Base-by-base conservation (phyloP, 345 rosid species). In the Crucihimalaya himalaica region DNA sequence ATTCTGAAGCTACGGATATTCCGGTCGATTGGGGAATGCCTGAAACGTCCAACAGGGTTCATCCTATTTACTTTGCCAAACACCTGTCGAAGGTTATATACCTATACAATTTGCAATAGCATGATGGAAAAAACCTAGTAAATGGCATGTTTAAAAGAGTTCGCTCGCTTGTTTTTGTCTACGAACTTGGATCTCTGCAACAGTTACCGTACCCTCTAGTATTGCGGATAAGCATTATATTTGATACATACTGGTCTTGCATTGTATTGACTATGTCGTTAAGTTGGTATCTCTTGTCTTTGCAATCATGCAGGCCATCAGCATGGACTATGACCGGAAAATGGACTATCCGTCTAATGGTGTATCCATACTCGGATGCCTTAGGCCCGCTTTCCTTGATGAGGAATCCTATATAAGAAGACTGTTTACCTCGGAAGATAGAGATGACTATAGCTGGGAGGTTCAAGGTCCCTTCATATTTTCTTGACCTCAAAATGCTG, bases 1-100 rank as follows among this genome's bases (percentile, higher is more conserved):
- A 88, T 56, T 82, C 86, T 67, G 93, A 94, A 79, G 74, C 62
- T 43, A 74, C 84, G 69, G 90, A 84, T 64, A 75, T 72, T 78
- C 81, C 92, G 10, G 85, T 83, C n/a, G 90, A 91, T 77, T 94
- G 97, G 98, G 96, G 98, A 68, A 87, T 86, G 91, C 92, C 98
- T 50, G 89, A 86, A 66, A 79, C 87, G 52, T 81, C 85, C 64
- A 83, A 76, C 39, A 79, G 81, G 57, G 75, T 87, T 79, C 97
- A 94, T 87, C 98, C 98, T 39, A 71, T 87, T 63, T 87, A 88
- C 83, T 94, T 94, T 79, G 83, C 97, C 77, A 91, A 88, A 88
- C 87, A 91, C 86, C 56, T 94, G 83, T 81, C 86, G 2, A 89
- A 91, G 97, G 98, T 94, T 74, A 81, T 47, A 48, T 52, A 35